Evolutionary conservation across 2,329 filamentous ascomycete genomes (phyloP).

Genomic region (Alternaria postmessia): DNA sequence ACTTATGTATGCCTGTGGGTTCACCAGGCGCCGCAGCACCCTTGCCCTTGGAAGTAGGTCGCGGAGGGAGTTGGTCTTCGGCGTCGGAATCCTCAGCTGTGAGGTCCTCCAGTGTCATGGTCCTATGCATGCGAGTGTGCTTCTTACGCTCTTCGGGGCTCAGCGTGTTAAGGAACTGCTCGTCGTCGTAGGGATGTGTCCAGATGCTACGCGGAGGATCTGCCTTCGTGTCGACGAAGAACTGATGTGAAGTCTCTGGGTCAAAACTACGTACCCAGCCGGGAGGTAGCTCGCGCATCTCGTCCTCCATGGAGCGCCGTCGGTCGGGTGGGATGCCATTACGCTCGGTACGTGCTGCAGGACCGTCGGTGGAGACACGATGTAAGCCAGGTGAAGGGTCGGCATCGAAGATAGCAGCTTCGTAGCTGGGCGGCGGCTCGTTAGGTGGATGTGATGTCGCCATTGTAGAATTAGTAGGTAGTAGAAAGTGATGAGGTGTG

Average conservation of each 20-base stretch:
- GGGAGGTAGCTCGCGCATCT: conserved; percentile 61
- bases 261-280: conserved; percentile 69
- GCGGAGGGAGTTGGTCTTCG: conserved; percentile 31
- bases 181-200: conserved; percentile 69
- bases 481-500: neutral
- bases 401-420: conserved; percentile 38
- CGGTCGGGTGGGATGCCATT: conserved; percentile 63
- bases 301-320: conserved; percentile 70
- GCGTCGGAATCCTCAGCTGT: conserved; percentile 54
- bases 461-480: conserved; percentile 21
- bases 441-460: conserved; percentile 30
- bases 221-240: conserved; percentile 67
- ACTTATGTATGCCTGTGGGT: conserved; percentile 52
- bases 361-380: conserved; percentile 44
- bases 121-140: conserved; percentile 51
- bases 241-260: conserved; percentile 63
- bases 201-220: conserved; percentile 66
- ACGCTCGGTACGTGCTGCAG: conserved; percentile 46
- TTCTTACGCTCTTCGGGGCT: conserved; percentile 59
- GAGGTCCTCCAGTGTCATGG: conserved; percentile 54
- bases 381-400: conserved; percentile 32
- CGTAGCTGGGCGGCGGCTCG: conserved; percentile 47
- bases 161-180: conserved; percentile 60
- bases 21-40: conserved; percentile 13
- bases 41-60: conserved; percentile 17